Percentiles rank a stretch among this genome's conserved stretches.
phyloP scores from a whole-genome alignment of 78 protist genomes.

The Dictyostelium brefeldianum region DNA sequence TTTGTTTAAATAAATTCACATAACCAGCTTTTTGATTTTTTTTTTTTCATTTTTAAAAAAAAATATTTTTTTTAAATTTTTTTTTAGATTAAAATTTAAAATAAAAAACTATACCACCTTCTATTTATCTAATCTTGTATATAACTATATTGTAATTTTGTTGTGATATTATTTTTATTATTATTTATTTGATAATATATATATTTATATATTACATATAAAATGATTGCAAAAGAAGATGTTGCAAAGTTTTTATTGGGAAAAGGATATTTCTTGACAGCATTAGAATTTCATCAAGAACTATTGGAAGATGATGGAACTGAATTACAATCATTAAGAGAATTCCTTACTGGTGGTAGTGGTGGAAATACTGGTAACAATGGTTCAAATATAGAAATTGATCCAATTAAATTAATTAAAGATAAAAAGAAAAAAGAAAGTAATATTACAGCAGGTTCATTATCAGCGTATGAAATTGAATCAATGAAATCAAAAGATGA shows the following conservation, averaged over 20 bases:
- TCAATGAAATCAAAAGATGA: conserved; percentile 18
- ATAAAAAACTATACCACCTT: too few relatives aligned
- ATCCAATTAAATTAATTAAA: conserved; percentile 15
- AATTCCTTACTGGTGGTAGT: not conserved
- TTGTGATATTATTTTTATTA: not conserved
- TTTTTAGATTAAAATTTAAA: too few relatives aligned
- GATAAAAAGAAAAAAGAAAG: conserved; percentile 3
- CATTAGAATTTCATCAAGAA: conserved; percentile 77
- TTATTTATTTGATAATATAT: not conserved
- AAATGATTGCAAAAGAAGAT: conserved; percentile 55
- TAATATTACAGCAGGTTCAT: not conserved
- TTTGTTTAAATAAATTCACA: too few relatives aligned
- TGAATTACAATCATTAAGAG: conserved; percentile 25
- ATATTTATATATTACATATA: not conserved
- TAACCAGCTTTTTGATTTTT: too few relatives aligned
- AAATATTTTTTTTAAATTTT: too few relatives aligned
- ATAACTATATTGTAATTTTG: not conserved
- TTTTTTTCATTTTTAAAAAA: too few relatives aligned
- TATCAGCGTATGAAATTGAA: not conserved
- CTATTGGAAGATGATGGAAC: conserved; percentile 75
- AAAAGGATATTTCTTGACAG: conserved; percentile 74
- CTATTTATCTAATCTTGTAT: too few relatives aligned
- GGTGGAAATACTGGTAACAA: not conserved
- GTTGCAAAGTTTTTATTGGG: conserved; percentile 54
- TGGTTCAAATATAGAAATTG: not conserved